Conservation (phyloP, 1,284 basidiomycete species). For the Papiliotrema fonsecae region DNA sequence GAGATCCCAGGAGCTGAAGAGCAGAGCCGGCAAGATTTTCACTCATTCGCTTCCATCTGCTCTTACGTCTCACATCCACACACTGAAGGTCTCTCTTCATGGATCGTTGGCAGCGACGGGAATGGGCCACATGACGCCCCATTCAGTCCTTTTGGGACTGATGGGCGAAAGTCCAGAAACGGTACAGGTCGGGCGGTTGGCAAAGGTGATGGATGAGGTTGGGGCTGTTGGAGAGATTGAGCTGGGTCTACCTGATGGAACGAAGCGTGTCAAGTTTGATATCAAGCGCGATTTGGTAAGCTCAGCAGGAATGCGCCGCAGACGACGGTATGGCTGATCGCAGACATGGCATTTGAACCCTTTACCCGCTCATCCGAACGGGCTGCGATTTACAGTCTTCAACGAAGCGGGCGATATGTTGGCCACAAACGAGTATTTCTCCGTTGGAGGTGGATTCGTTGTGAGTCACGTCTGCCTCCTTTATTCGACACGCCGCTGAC, state of each 20-base stretch:
- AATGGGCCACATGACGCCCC: conserved; percentile 83
- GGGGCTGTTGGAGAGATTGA: conserved; percentile 24
- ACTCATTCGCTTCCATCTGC: conserved; percentile 24
- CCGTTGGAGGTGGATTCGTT: conserved; percentile 79
- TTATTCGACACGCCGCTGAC: too few relatives aligned
- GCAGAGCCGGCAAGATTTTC: conserved; percentile 33
- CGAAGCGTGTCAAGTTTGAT: conserved; percentile 71
- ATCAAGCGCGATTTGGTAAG: conserved; percentile 87
- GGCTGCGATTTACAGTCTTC: conserved; percentile 87
- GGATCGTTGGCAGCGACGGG: conserved; percentile 58
- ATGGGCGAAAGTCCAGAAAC: conserved; percentile 59
- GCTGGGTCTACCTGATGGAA: conserved; percentile 59
- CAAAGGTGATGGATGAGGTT: conserved; percentile 28
- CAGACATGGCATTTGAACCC: conserved; percentile 36
- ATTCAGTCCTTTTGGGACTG: conserved; percentile 83
- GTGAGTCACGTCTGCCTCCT: too few relatives aligned
- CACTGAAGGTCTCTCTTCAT: conserved; percentile 75
- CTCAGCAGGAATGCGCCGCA: conserved; percentile 1
- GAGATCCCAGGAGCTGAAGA: neutral
- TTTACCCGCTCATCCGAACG: conserved; percentile 60
- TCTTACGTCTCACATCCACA: conserved; percentile 56
- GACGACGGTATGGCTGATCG: neutral
- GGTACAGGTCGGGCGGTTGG: conserved; percentile 35
- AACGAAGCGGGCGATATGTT: conserved; percentile 73
- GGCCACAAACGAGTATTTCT: conserved; percentile 91